Evolutionary conservation across 306 rosid species (phyloP).

Genomic region (Malus asiatica): DNA sequence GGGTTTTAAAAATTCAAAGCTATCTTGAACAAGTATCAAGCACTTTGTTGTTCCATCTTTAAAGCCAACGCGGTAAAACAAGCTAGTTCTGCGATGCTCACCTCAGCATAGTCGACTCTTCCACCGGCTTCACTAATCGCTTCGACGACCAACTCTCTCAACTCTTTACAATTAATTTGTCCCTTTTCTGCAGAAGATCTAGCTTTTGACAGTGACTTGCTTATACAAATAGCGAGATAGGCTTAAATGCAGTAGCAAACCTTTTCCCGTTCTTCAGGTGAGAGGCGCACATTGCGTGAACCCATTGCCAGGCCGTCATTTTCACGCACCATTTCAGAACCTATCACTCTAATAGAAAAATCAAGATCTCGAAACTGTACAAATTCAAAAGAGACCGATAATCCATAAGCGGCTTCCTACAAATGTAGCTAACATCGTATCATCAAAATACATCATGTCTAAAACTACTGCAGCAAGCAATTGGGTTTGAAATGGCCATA

Average conservation of each 20-base stretch:
- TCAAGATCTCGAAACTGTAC: conserved; percentile 91
- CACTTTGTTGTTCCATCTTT: too few relatives aligned
- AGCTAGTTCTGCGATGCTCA: conserved; percentile 13
- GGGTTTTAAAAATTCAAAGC: too few relatives aligned
- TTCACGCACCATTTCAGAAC: conserved; percentile 63
- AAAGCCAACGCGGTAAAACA: not conserved
- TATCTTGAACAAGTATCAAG: too few relatives aligned
- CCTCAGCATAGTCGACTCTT: conserved; percentile 85
- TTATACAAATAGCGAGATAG: conserved; percentile 23
- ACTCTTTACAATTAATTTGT: conserved; percentile 39
- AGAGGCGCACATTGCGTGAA: conserved; percentile 83
- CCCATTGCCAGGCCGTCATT: conserved; percentile 88
- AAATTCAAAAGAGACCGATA: conserved; percentile 6
- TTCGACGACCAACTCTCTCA: conserved; percentile 39
- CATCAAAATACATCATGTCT: not conserved
- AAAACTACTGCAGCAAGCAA: not conserved
- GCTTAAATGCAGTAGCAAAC: conserved; percentile 14
- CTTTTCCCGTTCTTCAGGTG: conserved; percentile 67
- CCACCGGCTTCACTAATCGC: conserved; percentile 69
- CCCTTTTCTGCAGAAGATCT: conserved; percentile 61
- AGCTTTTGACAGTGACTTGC: conserved; percentile 60
- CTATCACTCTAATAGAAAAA: conserved; percentile 58
- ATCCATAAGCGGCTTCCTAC: not conserved
- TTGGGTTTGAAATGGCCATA: not conserved
- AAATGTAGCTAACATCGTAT: not conserved